These are phyloP conservation scores for Camellia sinensis DNA, from an alignment of 148 eudicot genomes.

Conservation along the genomic window DNA sequence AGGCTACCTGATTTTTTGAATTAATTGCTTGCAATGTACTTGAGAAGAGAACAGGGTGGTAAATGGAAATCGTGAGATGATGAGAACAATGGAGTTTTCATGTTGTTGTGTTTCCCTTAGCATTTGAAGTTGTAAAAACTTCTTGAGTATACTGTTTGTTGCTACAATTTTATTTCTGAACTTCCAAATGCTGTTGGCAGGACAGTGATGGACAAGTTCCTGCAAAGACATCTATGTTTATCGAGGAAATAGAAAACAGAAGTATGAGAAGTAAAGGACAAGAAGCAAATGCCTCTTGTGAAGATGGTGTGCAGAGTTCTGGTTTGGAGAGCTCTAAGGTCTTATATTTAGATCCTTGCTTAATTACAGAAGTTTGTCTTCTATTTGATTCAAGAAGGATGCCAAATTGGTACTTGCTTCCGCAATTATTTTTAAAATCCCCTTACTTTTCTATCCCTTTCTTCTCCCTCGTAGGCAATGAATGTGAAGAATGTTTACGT, in stretches of 20 bases:
- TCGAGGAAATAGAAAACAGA: constrained; percentile 21
- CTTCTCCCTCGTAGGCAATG: not conserved
- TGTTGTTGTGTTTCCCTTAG: not conserved
- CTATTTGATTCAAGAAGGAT: not conserved
- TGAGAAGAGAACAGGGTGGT: not conserved
- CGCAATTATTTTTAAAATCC: not conserved
- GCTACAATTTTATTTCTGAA: not conserved
- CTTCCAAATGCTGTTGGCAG: constrained; percentile 30
- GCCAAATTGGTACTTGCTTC: not conserved
- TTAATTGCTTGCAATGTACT: not conserved
- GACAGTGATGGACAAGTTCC: constrained; percentile 33
- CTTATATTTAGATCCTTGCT: not conserved
- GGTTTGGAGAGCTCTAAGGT: constrained; percentile 24
- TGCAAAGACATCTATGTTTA: constrained; percentile 15
- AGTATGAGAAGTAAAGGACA: constrained; percentile 17
- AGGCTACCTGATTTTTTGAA: not conserved
- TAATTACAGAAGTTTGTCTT: not conserved
- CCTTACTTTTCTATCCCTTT: not conserved
- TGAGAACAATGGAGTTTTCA: not conserved
- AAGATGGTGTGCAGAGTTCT: constrained; percentile 23
- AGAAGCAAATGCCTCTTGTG: constrained; percentile 26
- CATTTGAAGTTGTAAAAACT: not conserved
- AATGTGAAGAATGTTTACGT: no score
- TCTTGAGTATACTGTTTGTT: not conserved
- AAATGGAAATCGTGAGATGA: not conserved